phyloP scores from a whole-genome alignment of 2,329 filamentous ascomycete species.

The Lasiodiplodia theobromae region DNA sequence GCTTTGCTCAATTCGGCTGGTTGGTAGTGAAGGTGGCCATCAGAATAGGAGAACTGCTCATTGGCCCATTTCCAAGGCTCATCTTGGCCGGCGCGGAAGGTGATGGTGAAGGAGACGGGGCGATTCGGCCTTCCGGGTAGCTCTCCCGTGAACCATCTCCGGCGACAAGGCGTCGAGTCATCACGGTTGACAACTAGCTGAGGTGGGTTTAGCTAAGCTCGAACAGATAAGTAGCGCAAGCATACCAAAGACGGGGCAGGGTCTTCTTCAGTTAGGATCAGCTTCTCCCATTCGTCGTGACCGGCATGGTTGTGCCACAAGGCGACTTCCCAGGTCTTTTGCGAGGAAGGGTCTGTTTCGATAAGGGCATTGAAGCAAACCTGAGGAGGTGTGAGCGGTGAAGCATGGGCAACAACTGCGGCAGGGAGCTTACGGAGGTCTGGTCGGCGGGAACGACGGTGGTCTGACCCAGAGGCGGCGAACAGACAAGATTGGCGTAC shows the following conservation, averaged over 20 bases:
- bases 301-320: conserved; percentile 74
- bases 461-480: conserved; percentile 78
- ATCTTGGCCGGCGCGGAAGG: conserved; percentile 64
- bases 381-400: conserved; percentile 37
- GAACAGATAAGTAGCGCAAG: not conserved
- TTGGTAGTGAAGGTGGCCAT: conserved; percentile 68
- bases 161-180: conserved; percentile 30
- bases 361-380: conserved; percentile 73
- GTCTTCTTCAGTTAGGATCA: conserved; percentile 35
- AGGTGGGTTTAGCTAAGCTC: conserved; percentile 6
- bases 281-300: conserved; percentile 65
- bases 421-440: conserved; percentile 43
- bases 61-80: conserved; percentile 74
- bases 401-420: not conserved
- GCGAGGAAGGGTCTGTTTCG: conserved; percentile 65
- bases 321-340: conserved; percentile 72
- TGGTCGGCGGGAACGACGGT: conserved; percentile 62
- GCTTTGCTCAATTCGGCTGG: conserved; percentile 43
- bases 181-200: conserved; percentile 20
- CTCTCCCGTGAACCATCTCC: conserved; percentile 63
- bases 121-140: conserved; percentile 54
- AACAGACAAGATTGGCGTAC: conserved; percentile 65
- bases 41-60: conserved; percentile 67
- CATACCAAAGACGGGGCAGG: conserved; percentile 4
- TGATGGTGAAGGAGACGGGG: conserved; percentile 72